Conservation (phyloP, 805 yeast species). For the Cyberlindnera mississippiensis region DNA sequence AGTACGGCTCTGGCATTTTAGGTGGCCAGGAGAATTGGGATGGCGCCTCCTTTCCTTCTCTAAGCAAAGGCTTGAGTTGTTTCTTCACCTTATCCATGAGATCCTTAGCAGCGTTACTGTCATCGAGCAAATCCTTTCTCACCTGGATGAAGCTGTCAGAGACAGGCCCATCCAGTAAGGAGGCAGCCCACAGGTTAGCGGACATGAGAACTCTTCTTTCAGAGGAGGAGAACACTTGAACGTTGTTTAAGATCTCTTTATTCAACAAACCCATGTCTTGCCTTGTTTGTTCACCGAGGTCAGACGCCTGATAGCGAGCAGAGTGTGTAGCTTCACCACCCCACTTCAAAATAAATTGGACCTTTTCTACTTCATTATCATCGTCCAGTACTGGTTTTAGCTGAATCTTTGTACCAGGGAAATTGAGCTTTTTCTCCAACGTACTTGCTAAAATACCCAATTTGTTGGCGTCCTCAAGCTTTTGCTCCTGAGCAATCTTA, state of each 20-base stretch:
- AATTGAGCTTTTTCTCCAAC: constrained; percentile 77
- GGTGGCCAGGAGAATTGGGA: constrained; percentile 99
- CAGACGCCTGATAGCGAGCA: constrained; percentile 90
- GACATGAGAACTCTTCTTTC: constrained; percentile 93
- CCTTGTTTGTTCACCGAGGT: constrained; percentile 92
- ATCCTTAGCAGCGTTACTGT: constrained; percentile 96
- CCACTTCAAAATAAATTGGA: constrained; percentile 95
- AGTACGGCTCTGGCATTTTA: constrained; percentile 95
- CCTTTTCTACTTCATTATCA: constrained; percentile 81
- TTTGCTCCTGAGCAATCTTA: constrained; percentile 70
- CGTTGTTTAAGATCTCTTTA: constrained; percentile 78
- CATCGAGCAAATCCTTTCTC: constrained; percentile 89
- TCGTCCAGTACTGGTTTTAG: constrained; percentile 78
- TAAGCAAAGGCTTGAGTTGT: constrained; percentile 85
- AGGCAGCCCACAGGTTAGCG: constrained; percentile 81
- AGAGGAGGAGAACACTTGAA: constrained; percentile 83
- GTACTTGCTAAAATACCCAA: constrained; percentile 75
- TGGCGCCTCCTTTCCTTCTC: constrained; percentile 97
- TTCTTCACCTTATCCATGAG: constrained; percentile 97
- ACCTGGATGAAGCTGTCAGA: constrained; percentile 78
- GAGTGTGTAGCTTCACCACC: constrained; percentile 99
- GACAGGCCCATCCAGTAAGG: constrained; percentile 57
- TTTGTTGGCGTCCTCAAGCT: constrained; percentile 77
- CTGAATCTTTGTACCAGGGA: constrained; percentile 97
- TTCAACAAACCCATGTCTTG: constrained; percentile 87